Conservation (phyloP, 2,329 filamentous ascomycete genomes). For the Aurifilum marmelostoma region DNA sequence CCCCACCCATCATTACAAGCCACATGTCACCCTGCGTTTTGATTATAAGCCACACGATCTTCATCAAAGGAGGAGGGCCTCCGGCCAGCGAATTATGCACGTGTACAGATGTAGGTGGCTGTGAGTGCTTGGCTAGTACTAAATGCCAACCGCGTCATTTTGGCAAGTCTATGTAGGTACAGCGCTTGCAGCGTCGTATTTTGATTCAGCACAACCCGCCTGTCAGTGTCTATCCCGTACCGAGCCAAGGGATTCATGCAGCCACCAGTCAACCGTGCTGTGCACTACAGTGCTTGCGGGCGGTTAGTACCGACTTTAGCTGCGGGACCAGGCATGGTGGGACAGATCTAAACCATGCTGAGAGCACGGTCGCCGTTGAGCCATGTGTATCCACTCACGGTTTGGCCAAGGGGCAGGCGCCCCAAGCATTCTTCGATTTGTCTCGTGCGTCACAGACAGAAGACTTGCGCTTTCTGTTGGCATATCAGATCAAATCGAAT, state of each 20-base stretch:
- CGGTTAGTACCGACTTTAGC: conserved; percentile 5
- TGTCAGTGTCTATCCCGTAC: background rate
- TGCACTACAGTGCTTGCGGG: background rate
- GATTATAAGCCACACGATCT: background rate
- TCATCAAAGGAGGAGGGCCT: background rate
- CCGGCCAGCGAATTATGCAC: background rate
- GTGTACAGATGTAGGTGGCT: background rate
- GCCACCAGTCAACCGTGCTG: background rate
- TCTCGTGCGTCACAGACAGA: too few relatives aligned
- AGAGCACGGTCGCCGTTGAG: conserved; percentile 1
- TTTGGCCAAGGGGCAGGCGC: background rate
- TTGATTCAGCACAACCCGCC: background rate
- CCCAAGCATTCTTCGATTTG: background rate
- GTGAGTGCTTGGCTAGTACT: background rate
- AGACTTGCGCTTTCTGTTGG: too few relatives aligned
- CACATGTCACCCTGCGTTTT: background rate
- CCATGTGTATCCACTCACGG: background rate
- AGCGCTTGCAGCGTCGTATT: background rate
- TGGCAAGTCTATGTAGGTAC: background rate
- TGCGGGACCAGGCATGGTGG: background rate
- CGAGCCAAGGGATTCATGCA: background rate
- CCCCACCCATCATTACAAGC: background rate
- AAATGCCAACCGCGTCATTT: background rate
- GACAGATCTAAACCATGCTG: background rate
- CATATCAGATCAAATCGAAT: background rate